Base-by-base conservation (phyloP, 148 eudicot species). In the Persicaria tinctoria region DNA sequence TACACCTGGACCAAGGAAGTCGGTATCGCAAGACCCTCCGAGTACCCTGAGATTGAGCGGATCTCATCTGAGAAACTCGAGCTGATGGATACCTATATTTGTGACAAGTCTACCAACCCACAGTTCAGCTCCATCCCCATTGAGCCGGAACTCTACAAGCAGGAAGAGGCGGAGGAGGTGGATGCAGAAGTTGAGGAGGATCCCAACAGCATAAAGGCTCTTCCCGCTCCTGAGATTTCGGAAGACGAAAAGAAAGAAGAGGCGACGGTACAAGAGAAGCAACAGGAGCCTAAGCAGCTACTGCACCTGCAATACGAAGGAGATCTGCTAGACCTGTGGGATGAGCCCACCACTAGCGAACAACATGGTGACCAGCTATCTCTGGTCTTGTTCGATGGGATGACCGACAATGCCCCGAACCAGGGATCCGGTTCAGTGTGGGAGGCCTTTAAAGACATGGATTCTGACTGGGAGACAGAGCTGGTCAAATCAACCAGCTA, bases 391-490 rank as follows among this genome's bases (percentile, higher is more conserved):
- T 90, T 94, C 17, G 91, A 92, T 4, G 86, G 87, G 16, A 82
- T 50, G 46, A 6, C 14, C 5, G 78, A 70, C 17, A 4, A 46
- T 13, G 49, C 56, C 12, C 51, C 73, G 0, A 73, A 70, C 5
- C 55, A 81, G 17, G 47, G 86, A 2, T 75, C 74, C 0, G 79
- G 83, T 11, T 78, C 85, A 0, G 78, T 85, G 6, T 94, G 98
- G 98, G 92, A 91, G 48, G 87, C 88, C 8, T 85, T 85, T 71
- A 77, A 85, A 0, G 88, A 86, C 5, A 47, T 76, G 6, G 18
- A 18, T 8, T 77, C 86, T 0, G 91, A 94, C 11, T 94, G 98
- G 98, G 98, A 94, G 83, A 79, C 87, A 0, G 75, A 89, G 11
- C 79, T 94, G 8, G 93, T 92, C 20, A 88, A 91, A 48, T 75